A percentile compares a stretch with the other conserved stretches of the same genome.
These are phyloP conservation scores for Xylona heveae DNA, from an alignment of 495 filamentous ascomycete species.

Conservation along the genomic window DNA sequence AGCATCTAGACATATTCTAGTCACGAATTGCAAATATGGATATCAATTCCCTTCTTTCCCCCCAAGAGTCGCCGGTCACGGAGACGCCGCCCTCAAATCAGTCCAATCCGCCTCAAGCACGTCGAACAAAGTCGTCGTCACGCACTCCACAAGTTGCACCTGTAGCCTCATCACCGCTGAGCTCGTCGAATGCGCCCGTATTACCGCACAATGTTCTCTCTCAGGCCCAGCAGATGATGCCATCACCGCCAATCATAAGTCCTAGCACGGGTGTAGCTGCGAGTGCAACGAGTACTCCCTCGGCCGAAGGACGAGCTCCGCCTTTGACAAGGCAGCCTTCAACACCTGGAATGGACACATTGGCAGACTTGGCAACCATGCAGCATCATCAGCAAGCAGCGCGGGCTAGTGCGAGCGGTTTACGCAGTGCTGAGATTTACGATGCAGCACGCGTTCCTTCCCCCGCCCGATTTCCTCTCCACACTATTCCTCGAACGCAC, in stretches of 20 bases:
- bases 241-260: constrained; percentile 9
- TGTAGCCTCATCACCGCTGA: constrained; percentile 13
- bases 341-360: constrained; percentile 40
- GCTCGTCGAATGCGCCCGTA: constrained; percentile 4
- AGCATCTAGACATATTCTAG: no score
- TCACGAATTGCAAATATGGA: constrained; percentile 44
- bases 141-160: constrained; percentile 1
- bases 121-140: constrained; percentile 4
- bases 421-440: constrained; percentile 25
- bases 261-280: constrained; percentile 7
- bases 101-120: no score
- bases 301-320: constrained; percentile 13
- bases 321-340: constrained; percentile 24
- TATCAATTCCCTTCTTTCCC: constrained; percentile 51
- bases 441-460: constrained; percentile 28
- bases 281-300: constrained; percentile 15
- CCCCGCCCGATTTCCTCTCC: constrained; percentile 24
- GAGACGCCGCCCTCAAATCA: constrained; percentile 11
- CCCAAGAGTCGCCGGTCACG: constrained; percentile 31
- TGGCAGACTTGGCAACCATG: constrained; percentile 45
- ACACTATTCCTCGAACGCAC: constrained; percentile 25
- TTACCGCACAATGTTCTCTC: constrained; percentile 8
- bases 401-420: constrained; percentile 21
- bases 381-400: constrained; percentile 36
- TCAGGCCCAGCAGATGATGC: constrained; percentile 7